Percentiles rank a stretch among this genome's conserved stretches.
These are phyloP conservation scores for Crataegus laevigata DNA, from an alignment of 306 rosid genomes.

Conservation along the genomic window DNA sequence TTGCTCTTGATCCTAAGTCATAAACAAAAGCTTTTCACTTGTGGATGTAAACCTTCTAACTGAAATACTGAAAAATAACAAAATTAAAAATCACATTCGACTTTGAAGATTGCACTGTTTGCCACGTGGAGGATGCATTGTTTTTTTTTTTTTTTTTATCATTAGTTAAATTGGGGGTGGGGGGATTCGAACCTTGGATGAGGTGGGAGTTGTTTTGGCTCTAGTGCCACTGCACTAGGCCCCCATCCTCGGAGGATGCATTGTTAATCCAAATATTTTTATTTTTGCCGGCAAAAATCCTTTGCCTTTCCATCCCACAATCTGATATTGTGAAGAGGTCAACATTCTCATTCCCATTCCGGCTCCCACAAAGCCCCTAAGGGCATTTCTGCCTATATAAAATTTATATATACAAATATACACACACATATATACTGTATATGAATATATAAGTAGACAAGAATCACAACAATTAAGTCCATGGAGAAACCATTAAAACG, in stretches of 20 bases:
- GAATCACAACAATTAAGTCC: not conserved
- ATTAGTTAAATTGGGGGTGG: too few species aligned
- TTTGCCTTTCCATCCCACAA: not conserved
- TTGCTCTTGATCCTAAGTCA: too few species aligned
- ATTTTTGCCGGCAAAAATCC: not conserved
- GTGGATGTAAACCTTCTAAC: not conserved
- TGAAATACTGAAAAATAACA: not conserved
- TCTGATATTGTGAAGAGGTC: not conserved
- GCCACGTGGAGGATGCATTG: not conserved
- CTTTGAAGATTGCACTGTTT: not conserved
- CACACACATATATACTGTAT: too few species aligned
- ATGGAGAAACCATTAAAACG: slow-evolving; percentile 37
- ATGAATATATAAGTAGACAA: not conserved
- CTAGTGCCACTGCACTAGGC: too few species aligned
- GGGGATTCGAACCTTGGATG: too few species aligned
- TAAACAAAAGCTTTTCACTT: not conserved
- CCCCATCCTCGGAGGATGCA: not conserved
- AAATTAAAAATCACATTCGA: not conserved
- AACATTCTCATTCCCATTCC: not conserved
- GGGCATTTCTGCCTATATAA: not conserved
- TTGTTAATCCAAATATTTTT: not conserved
- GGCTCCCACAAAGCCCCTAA: not conserved
- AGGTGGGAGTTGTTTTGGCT: too few species aligned
- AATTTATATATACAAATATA: not conserved
- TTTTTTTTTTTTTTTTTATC: too few species aligned